Base-by-base conservation (phyloP, 164 flowering plant species). In the Berberis thunbergii region DNA sequence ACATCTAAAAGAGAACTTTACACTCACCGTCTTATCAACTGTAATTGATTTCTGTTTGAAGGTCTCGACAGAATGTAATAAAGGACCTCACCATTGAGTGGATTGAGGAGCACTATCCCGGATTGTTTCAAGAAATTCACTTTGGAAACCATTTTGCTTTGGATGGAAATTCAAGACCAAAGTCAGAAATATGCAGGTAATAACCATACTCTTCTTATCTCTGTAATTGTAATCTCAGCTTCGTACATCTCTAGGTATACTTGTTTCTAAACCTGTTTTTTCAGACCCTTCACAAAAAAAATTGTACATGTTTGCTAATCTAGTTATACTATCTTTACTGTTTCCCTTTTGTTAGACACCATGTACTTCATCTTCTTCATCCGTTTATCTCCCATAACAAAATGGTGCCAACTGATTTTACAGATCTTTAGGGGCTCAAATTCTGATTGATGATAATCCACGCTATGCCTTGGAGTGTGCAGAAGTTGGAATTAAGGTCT, bases 121-220 rank as follows among this genome's bases (percentile, higher is more conserved):
- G 86, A 49, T 45, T 88, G 49, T 91, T 91, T 76, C 79, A 78
- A 62, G 94, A 84, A 72, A 83, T 91, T 66, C 94, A 88, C 76
- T 91, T 91, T 73, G 98, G 98, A 45, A 91, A 91, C 75, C 96
- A 88, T 77, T 88, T 88, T 77, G 98, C 98, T 59, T 65, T 91
- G 61, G 82, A 86, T 59, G 98, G 97, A 53, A 75, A 65, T 41
- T 83, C 97, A 13, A 83, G 82, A 70, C 77, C 91, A 4, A 91
- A 91, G 76, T 88, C 97, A 59, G 94, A 91, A 41, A 88, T 91
- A 43, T 91, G 97, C 88, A 81, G 91, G 97, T 91, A 73, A 26
- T 26, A 26, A 26, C 45, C 41, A 61, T 60, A 6, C 9, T 12
- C 2, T 54, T 41, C 26, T 45, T 41, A n/a, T 3, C 3, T 55